Conservation (phyloP, 1,284 basidiomycete species). For the Xerocomus tenax region DNA sequence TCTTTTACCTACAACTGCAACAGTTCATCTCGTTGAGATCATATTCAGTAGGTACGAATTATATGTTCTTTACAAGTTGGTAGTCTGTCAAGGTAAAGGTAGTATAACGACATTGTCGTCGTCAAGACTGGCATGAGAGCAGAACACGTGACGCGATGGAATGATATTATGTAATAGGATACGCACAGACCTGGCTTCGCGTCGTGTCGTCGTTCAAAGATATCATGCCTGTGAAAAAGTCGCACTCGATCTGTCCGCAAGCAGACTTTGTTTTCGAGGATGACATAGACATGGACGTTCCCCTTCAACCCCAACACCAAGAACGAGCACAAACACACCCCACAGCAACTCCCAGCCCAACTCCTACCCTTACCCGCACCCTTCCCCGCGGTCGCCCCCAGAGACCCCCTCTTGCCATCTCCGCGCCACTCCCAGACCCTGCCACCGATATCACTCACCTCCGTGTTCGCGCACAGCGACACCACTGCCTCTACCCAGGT, state of each 20-base stretch:
- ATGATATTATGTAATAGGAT: neutral
- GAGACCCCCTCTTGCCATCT: neutral
- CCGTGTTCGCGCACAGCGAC: conserved; percentile 62
- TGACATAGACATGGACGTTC: conserved; percentile 28
- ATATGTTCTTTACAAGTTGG: conserved; percentile 7
- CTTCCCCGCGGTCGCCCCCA: conserved; percentile 10
- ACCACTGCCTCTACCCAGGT: conserved; percentile 76
- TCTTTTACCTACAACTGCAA: conserved; percentile 20
- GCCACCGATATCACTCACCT: conserved; percentile 66
- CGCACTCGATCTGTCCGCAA: conserved; percentile 16
- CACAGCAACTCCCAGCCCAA: conserved; percentile 1
- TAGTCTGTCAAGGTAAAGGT: neutral
- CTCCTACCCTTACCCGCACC: conserved; percentile 7
- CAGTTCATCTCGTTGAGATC: conserved; percentile 22
- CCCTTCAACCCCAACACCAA: neutral
- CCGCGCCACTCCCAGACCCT: conserved; percentile 40
- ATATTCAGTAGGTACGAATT: conserved; percentile 21
- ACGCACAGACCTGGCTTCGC: conserved; percentile 9
- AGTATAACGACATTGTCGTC: too few species aligned
- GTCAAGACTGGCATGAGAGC: too few species aligned
- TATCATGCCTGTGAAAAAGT: conserved; percentile 23
- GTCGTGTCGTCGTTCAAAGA: conserved; percentile 11
- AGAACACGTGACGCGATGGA: neutral
- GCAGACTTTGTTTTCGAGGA: conserved; percentile 25
- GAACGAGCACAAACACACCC: conserved; percentile 8